Conservation (phyloP, 805 yeast species). For the Metschnikowia koreensis region DNA sequence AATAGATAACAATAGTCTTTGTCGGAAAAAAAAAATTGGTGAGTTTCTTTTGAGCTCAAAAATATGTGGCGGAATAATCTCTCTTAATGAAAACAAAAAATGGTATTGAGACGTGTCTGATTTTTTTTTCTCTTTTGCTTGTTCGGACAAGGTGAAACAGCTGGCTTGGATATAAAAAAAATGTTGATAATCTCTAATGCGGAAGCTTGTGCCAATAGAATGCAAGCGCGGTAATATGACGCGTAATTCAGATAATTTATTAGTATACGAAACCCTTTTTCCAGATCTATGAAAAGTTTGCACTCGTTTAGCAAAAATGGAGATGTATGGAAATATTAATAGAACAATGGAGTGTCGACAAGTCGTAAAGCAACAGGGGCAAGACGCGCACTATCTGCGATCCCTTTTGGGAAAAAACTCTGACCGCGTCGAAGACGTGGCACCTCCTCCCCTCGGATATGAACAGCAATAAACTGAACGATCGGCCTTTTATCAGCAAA, state of each 20-base stretch:
- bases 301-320: no score
- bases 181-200: not conserved
- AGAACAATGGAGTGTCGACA: constrained; percentile 4
- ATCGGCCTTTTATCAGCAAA: not conserved
- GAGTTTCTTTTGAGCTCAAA: not conserved
- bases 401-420: constrained; percentile 6
- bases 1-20: no score
- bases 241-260: no score
- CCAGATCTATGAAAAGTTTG: not conserved
- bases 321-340: not conserved
- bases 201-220: not conserved
- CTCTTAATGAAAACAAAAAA: not conserved
- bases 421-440: not conserved
- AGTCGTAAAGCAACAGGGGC: constrained; percentile 10
- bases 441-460: not conserved
- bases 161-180: not conserved
- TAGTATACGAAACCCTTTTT: not conserved
- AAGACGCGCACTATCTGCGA: constrained; percentile 6
- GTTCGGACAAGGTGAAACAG: not conserved
- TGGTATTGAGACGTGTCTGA: constrained; percentile 5
- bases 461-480: not conserved
- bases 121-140: not conserved
- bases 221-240: not conserved
- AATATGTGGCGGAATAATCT: not conserved
- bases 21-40: no score